These are phyloP conservation scores for Mucor racemosus DNA, from an alignment of 371 early-diverging fungal species.

Conservation along the genomic window DNA sequence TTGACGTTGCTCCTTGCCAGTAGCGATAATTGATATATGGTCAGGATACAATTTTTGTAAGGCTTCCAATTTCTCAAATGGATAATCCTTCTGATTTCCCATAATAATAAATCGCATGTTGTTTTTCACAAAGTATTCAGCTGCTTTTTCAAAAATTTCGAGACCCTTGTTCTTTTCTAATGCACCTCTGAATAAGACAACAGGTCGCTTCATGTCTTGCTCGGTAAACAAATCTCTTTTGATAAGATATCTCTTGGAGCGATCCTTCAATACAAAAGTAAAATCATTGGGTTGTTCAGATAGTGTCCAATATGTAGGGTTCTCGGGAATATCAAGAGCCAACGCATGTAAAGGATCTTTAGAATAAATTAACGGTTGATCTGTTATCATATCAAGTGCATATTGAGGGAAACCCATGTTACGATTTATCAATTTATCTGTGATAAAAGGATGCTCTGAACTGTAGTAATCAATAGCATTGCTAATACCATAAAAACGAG, in stretches of 20 bases:
- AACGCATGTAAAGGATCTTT: constrained; percentile 19
- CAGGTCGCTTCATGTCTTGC: constrained; percentile 54
- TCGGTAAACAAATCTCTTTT: constrained; percentile 47
- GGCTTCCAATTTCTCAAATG: constrained; percentile 45
- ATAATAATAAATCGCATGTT: constrained; percentile 63
- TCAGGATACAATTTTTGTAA: constrained; percentile 52
- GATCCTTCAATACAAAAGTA: constrained; percentile 53
- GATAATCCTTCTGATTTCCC: constrained; percentile 61
- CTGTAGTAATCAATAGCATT: constrained; percentile 62
- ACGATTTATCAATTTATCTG: constrained; percentile 42
- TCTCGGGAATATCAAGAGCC: constrained; percentile 17
- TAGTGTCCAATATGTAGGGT: constrained; percentile 34
- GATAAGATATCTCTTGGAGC: constrained; percentile 55
- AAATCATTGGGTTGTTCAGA: constrained; percentile 38
- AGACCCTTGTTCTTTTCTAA: constrained; percentile 54
- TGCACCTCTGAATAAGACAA: constrained; percentile 61
- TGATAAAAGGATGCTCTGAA: constrained; percentile 59
- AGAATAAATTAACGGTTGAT: constrained; percentile 20
- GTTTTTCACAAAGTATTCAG: constrained; percentile 42
- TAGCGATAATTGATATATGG: constrained; percentile 52
- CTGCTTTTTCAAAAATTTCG: constrained; percentile 53
- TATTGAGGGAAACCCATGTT: constrained; percentile 53
- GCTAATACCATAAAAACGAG: constrained; percentile 63
- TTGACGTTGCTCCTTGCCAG: constrained; percentile 53
- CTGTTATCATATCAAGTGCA: constrained; percentile 35